A percentile compares a stretch with the other conserved stretches of the same genome.
Conservation (phyloP, 208 protist species). For the Leishmania tropica region DNA sequence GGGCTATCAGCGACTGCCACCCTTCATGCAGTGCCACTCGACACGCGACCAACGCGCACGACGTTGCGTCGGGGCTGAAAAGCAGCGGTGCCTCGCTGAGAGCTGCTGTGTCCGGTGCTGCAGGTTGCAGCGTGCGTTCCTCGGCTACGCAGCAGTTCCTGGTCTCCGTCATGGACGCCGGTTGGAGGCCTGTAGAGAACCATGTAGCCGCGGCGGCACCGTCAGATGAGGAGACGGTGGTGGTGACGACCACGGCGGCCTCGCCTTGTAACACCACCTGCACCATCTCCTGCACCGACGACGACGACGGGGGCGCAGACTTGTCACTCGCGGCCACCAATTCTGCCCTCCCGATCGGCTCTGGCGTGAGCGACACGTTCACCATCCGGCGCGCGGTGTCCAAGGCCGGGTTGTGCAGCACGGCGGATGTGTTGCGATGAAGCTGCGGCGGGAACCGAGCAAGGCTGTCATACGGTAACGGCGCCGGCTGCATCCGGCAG, state of each 20-base stretch:
- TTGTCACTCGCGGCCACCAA: background rate
- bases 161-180: background rate
- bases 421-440: background rate
- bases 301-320: background rate
- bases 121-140: background rate
- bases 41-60: constrained; percentile 62
- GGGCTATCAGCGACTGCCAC: background rate
- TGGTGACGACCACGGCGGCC: constrained; percentile 12
- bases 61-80: constrained; percentile 60
- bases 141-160: background rate
- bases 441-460: constrained; percentile 8
- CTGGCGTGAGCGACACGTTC: constrained; percentile 17
- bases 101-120: background rate
- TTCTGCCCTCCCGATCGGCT: background rate
- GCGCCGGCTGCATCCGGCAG: constrained; percentile 33
- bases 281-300: constrained; percentile 23
- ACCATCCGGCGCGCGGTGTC: constrained; percentile 9
- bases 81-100: constrained; percentile 30
- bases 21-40: constrained; percentile 41
- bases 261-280: constrained; percentile 27
- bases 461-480: constrained; percentile 34
- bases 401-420: constrained; percentile 9
- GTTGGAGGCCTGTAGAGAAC: background rate
- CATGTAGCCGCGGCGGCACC: background rate
- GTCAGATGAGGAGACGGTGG: background rate